Base-by-base conservation (phyloP, 768 basidiomycete species). In the Tricholoma sp. region DNA sequence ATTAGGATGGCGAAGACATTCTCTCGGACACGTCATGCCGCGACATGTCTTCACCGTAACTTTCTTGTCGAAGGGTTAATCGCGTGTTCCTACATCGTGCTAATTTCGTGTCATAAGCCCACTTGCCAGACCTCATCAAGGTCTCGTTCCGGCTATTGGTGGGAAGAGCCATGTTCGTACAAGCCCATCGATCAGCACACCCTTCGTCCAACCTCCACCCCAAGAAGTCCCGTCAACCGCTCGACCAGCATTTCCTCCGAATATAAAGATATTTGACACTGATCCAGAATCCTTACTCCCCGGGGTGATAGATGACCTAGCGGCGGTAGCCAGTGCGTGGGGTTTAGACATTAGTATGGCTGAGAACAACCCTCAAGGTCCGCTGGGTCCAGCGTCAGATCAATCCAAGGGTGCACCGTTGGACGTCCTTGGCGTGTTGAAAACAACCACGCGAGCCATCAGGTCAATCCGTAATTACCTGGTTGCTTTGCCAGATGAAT, bases 401-500 rank as follows among this genome's bases (percentile, higher is more conserved):
- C 7, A 49, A 19, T 11, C 18, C 34, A 53, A 63, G 24, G 62
- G 66, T 24, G 63, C 61, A 53, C 54, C 64, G 18, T 71, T 83
- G 50, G 88, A 91, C 59, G 79, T 97, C 6, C 79, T 95, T 8
- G 77, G 75, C 4, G 75, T 85, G 4, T 81, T 96, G 57, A 87
- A 91, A 69, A 83, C 78, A 1, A 94, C 93, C 0, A 93, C 92
- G 6, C 81, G 79, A 39, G 84, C 89, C 4, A 84, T 97, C 49
- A 84, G 94, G 32, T 85, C 87, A 12, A 88, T 91, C 31, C 82
- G 93, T 11, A 91, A 91, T 67, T 94, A 94, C 68, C 74, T 94
- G 18, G 75, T 94, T 31, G 84, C 88, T 0, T 81, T 94, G 12
- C 92, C 91, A 0, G 86, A 92, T 65, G 89, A 92, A 57, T 81